Evolutionary conservation across 345 rosid species (phyloP).

Genomic region (Chamaenerion angustifolium): DNA sequence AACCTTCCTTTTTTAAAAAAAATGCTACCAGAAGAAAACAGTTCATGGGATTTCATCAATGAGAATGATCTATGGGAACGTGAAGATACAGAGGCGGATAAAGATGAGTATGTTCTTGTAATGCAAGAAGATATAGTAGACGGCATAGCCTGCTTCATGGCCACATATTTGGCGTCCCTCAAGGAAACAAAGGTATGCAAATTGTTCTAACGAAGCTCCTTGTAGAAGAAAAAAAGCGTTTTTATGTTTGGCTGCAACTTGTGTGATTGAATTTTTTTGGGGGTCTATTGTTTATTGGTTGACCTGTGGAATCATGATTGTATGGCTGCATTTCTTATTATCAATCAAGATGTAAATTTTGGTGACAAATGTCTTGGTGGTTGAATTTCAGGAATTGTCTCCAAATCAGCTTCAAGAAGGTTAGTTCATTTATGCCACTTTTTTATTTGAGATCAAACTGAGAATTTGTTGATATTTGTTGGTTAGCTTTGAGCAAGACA

Average conservation of each 20-base stretch:
- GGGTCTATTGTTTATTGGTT: no score
- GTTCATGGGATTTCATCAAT: conserved; percentile 74
- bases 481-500: conserved; percentile 74
- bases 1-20: conserved; percentile 6
- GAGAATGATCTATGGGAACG: conserved; percentile 66
- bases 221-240: neutral
- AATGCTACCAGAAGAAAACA: conserved; percentile 49
- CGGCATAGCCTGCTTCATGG: conserved; percentile 88
- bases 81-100: conserved; percentile 26
- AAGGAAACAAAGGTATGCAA: conserved; percentile 71
- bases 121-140: conserved; percentile 94
- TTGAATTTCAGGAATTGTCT: conserved; percentile 50
- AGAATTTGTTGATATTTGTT: conserved; percentile 8
- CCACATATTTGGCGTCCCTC: conserved; percentile 73
- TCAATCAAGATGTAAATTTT: no score
- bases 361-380: no score
- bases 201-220: neutral
- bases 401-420: conserved; percentile 96
- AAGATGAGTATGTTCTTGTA: conserved; percentile 78
- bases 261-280: no score
- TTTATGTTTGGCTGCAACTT: no score
- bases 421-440: conserved; percentile 14
- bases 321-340: no score
- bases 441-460: conserved; percentile 8
- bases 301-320: no score